Evolutionary conservation across 164 flowering plant genomes (phyloP).

Genomic region (Saururus chinensis): DNA sequence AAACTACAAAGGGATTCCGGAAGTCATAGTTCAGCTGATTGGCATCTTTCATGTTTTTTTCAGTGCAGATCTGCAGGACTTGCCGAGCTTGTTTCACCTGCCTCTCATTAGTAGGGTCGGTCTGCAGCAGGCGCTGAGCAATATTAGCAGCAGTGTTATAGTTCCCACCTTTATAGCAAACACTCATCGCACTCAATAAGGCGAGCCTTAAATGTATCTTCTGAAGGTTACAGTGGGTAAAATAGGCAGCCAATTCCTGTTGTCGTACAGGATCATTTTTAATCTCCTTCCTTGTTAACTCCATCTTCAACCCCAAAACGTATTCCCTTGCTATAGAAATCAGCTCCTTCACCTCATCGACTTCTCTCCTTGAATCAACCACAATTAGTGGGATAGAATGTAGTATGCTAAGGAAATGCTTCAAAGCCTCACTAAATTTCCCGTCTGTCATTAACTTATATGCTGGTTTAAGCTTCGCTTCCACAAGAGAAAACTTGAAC

Average conservation of each 20-base stretch:
- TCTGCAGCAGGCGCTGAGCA: constrained; percentile 61
- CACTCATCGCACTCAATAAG: constrained; percentile 31
- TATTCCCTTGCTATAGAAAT: constrained; percentile 49
- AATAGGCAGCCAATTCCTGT: constrained; percentile 73
- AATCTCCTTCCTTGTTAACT: constrained; percentile 45
- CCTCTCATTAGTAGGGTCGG: constrained; percentile 48
- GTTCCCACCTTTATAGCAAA: constrained; percentile 60
- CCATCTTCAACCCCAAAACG: constrained; percentile 43
- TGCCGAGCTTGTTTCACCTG: constrained; percentile 61
- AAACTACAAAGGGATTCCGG: constrained; percentile 70
- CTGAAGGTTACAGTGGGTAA: constrained; percentile 60
- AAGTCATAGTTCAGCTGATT: constrained; percentile 58
- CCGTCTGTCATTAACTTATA: constrained; percentile 60
- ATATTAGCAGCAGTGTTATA: constrained; percentile 51
- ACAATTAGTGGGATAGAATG: constrained; percentile 60
- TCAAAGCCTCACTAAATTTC: constrained; percentile 52
- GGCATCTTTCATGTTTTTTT: constrained; percentile 36
- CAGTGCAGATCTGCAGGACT: constrained; percentile 41
- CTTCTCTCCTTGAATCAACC: constrained; percentile 58
- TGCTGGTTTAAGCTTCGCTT: constrained; percentile 67
- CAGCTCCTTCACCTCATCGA: constrained; percentile 74
- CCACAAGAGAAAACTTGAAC: constrained; percentile 62
- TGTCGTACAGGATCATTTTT: constrained; percentile 37
- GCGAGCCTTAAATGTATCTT: constrained; percentile 36
- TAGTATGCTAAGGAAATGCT: constrained; percentile 35